phyloP scores from a whole-genome alignment of 108 stramenopile species.

The Stephanodiscus minutulus region DNA sequence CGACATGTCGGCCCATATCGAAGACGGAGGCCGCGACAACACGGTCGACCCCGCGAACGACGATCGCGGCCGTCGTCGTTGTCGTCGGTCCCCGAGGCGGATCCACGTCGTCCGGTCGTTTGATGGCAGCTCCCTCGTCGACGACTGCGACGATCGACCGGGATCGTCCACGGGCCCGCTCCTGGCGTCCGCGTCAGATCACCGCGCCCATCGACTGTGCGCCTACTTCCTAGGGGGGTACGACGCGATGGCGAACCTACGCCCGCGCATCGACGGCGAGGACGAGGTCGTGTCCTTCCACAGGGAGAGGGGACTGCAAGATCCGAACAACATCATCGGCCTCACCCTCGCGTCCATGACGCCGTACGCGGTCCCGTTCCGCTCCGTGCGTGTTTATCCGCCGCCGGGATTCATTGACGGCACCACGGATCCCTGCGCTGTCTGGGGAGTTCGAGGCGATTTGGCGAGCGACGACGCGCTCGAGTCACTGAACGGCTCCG shows the following conservation, averaged over 20 bases:
- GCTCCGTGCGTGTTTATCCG: slow-evolving; percentile 32
- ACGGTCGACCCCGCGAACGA: background rate
- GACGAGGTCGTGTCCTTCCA: slow-evolving; percentile 32
- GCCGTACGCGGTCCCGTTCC: slow-evolving; percentile 55
- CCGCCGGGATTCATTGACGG: slow-evolving; percentile 34
- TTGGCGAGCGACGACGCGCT: slow-evolving; percentile 38
- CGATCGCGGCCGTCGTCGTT: background rate
- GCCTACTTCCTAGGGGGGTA: slow-evolving; percentile 70
- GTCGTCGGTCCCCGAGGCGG: background rate
- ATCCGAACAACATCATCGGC: slow-evolving; percentile 62
- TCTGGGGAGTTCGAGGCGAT: slow-evolving; percentile 38
- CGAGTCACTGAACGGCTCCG: slow-evolving; percentile 65
- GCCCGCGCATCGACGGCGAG: slow-evolving; percentile 16
- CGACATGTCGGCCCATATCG: slow-evolving; percentile 50
- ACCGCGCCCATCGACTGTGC: slow-evolving; percentile 65
- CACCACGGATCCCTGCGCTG: slow-evolving; percentile 3
- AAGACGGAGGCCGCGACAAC: background rate
- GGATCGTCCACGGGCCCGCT: slow-evolving; percentile 26
- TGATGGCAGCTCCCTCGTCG: slow-evolving; percentile 14
- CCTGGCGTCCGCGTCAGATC: slow-evolving; percentile 44
- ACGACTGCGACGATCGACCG: slow-evolving; percentile 6
- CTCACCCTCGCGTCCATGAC: slow-evolving; percentile 52
- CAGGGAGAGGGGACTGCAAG: slow-evolving; percentile 47
- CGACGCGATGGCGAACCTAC: slow-evolving; percentile 34
- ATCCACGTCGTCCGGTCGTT: slow-evolving; percentile 29